Percentiles rank a stretch among this genome's conserved stretches.
These are phyloP conservation scores for Lepidium africanum DNA, from an alignment of 345 rosid species.

Conservation along the genomic window DNA sequence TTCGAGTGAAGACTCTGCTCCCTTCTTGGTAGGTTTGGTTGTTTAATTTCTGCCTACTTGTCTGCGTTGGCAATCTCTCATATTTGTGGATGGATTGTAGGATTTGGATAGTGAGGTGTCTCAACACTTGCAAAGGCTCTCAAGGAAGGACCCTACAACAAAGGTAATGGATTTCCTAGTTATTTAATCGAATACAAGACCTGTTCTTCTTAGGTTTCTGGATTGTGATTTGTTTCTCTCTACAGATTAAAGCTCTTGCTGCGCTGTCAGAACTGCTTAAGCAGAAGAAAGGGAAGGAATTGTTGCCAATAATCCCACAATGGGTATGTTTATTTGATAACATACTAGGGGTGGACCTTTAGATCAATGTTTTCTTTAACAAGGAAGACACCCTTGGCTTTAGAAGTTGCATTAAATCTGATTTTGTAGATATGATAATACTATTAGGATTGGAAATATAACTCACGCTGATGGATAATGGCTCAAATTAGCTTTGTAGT, in stretches of 20 bases:
- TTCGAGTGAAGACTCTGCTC: slow-evolving; percentile 36
- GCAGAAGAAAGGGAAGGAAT: slow-evolving; percentile 66
- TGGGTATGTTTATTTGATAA: slow-evolving; percentile 53
- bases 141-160: slow-evolving; percentile 85
- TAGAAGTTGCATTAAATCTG: background rate
- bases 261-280: slow-evolving; percentile 54
- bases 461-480: background rate
- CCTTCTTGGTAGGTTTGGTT: slow-evolving; percentile 35
- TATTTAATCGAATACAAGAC: background rate
- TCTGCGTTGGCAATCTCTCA: background rate
- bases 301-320: slow-evolving; percentile 65
- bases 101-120: slow-evolving; percentile 75
- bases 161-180: slow-evolving; percentile 39
- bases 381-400: background rate
- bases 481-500: background rate
- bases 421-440: background rate
- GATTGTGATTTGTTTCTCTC: slow-evolving; percentile 15
- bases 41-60: background rate
- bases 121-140: slow-evolving; percentile 75
- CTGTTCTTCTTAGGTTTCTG: background rate
- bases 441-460: background rate
- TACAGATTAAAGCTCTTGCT: slow-evolving; percentile 86
- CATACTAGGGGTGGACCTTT: background rate
- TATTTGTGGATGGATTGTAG: slow-evolving; percentile 33
- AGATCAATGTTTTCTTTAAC: background rate